Base-by-base conservation (phyloP, 2,329 filamentous ascomycete species). In the Emericellopsis atlantica region DNA sequence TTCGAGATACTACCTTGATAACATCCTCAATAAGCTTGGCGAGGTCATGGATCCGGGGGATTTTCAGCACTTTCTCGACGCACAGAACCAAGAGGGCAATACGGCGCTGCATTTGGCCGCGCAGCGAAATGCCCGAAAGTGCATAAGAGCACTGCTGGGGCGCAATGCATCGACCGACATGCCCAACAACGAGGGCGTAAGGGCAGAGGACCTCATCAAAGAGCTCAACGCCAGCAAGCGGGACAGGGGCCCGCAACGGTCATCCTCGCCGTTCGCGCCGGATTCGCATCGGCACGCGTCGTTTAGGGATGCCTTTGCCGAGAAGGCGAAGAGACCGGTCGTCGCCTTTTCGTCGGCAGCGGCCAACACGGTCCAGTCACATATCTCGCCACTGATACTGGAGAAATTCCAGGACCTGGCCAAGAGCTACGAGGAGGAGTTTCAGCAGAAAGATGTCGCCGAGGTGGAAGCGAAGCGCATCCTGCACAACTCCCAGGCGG, bases 1-100 rank as follows among this genome's bases (percentile, higher is more conserved):
- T 53, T 88, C 89, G 26, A 76, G 87, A 29, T 96, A 96, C 59
- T 98, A 98, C 60, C 75, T 95, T 26, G 90, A 96, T 58, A 83
- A 83, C 48, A 81, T 96, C 46, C 70, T 96, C 42, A 90, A 93
- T 59, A 88, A 83, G 57, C 75, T 98, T 45, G 77, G 81, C 46
- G 86, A 93, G 52, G 77, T 79, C 1, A 77, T 84, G 49, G 78
- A 86, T 5, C 81, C 81, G 8, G 76, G 81, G 42, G 79, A 85
- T 42, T 78, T 96, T 37, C 84, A 88, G 45, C 69, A 77, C 37
- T 64, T 96, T 10, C 67, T 98, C 10, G 87, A 95, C 51, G 73
- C 79, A 8, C 84, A 88, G 54, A 90, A 98, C 57, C 69, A 80
- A 23, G 81, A 88, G 33, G 90, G 90, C 33, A 93, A 98, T 57